Evolutionary conservation across 2,329 filamentous ascomycete species (phyloP), one percentile per base, ranked within the genome.

Genomic region (Rugonectria rugulosa): DNA sequence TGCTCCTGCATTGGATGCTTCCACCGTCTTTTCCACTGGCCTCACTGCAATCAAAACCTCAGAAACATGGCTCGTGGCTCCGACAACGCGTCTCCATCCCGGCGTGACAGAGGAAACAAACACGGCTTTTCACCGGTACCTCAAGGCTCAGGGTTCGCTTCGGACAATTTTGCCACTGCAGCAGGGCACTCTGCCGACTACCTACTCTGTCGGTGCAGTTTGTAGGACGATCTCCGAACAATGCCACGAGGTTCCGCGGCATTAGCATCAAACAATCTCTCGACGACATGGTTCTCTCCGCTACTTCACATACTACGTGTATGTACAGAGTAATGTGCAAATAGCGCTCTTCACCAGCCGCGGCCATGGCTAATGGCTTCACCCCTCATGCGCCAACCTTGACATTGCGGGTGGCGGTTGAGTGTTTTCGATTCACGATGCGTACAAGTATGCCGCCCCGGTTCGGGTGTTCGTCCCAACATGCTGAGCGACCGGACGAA

Each of bases 1-100:
- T 63, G 37, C 49, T 34, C 50, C 53, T 61, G 49, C 60, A 49
- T 56, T 56, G 55, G 52, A 42, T 32, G 38, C 46, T 57, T 53
- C 47, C 47, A 50, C 47, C 27, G n/a, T 61, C 46, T 44, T 51
- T 59, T 48, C 14, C 29, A 41, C 36, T 40, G 42, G 23, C 43
- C 36, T 32, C 17, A 15, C 11, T 17, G 34, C 21, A 38, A 38
- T 38, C n/a, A n/a, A n/a, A n/a, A n/a, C n/a, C 15, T 19, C 6
- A 32, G 14, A 32, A 10, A 9, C 29, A n/a, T 32, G 29, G 38
- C 15, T n/a, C 37, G 15, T 20, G n/a, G n/a, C 21, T 23, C 20
- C 17, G 34, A 19, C 43, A 15, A 15, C 29, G 38, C 29, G 26
- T 32, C 38, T 45, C 38, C 52, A 36, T 45, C 7, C 20, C 36